These are phyloP conservation scores for Skeletonema potamos DNA, from an alignment of 108 stramenopile genomes.

Conservation along the genomic window DNA sequence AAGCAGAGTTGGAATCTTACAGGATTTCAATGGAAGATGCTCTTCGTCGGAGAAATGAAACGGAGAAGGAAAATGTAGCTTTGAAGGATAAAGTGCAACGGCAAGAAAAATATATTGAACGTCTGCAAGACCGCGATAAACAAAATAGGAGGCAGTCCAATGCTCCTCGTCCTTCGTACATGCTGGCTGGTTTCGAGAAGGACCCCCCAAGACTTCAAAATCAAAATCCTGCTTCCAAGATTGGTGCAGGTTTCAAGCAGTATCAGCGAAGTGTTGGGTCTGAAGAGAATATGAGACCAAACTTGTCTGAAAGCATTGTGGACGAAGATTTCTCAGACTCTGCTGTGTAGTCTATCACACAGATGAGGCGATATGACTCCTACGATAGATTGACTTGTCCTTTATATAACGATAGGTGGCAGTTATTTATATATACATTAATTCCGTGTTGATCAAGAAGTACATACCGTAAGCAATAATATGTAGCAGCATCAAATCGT, in stretches of 20 bases:
- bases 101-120: conserved; percentile 35
- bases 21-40: conserved; percentile 15
- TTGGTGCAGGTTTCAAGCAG: not conserved
- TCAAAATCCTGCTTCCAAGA: not conserved
- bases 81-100: conserved; percentile 20
- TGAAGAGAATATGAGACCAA: not conserved
- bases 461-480: no score
- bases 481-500: not conserved
- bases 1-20: conserved; percentile 22
- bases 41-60: conserved; percentile 6
- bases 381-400: not conserved
- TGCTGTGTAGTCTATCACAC: no score
- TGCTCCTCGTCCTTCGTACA: not conserved
- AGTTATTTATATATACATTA: not conserved
- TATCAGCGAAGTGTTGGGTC: not conserved
- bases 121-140: conserved; percentile 31
- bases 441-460: no score
- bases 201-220: not conserved
- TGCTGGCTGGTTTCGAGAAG: not conserved
- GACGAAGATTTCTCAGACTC: not conserved
- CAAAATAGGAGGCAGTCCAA: conserved; percentile 9
- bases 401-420: not conserved
- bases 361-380: not conserved
- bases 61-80: conserved; percentile 23
- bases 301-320: not conserved